Evolutionary conservation across 306 rosid species (phyloP).

Genomic region (Acacia melanoxylon): DNA sequence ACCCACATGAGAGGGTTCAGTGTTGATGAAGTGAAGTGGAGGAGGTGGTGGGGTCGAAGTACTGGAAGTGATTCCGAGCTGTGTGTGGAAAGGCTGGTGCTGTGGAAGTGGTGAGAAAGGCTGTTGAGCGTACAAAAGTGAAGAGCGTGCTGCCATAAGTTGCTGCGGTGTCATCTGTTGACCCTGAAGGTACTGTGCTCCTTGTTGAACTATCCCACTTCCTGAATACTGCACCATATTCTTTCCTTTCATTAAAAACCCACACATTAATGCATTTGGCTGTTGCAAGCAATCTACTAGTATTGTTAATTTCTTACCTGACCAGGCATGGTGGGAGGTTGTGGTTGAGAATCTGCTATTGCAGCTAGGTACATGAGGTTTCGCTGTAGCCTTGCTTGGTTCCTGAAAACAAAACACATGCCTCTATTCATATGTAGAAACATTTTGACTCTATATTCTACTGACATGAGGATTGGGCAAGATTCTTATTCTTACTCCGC

Average conservation of each 20-base stretch:
- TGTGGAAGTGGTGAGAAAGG: constrained; percentile 66
- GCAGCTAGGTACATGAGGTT: constrained; percentile 98
- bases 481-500: constrained; percentile 86
- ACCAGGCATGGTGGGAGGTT: constrained; percentile 74
- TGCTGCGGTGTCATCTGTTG: constrained; percentile 81
- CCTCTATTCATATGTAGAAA: background rate
- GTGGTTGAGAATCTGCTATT: constrained; percentile 97
- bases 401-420: constrained; percentile 44
- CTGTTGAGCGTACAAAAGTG: constrained; percentile 88
- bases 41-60: background rate
- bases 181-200: constrained; percentile 90
- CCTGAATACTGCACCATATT: constrained; percentile 61
- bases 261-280: background rate
- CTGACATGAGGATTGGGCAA: constrained; percentile 3
- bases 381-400: constrained; percentile 93
- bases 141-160: constrained; percentile 86
- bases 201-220: constrained; percentile 74
- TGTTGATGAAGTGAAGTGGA: constrained; percentile 72
- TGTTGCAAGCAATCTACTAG: background rate
- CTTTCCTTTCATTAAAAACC: background rate
- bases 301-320: constrained; percentile 53
- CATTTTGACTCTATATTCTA: background rate
- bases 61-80: constrained; percentile 57
- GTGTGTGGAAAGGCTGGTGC: constrained; percentile 79
- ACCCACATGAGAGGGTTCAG: constrained; percentile 58